phyloP scores from a whole-genome alignment of 2,329 filamentous ascomycete genomes.

The Macrophomina tecta region DNA sequence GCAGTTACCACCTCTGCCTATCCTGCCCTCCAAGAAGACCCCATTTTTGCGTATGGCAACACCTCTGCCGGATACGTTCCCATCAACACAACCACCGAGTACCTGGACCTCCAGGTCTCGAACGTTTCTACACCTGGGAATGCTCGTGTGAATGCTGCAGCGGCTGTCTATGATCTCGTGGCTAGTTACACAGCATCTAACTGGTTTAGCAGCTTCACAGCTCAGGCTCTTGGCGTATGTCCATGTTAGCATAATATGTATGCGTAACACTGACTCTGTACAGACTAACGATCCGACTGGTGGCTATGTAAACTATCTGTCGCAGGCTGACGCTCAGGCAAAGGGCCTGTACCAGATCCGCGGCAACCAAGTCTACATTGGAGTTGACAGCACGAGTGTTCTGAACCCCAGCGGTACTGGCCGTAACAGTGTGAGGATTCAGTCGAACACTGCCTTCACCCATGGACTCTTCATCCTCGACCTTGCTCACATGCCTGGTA shows the following conservation, averaged over 20 bases:
- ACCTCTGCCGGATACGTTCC: conserved; percentile 19
- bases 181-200: conserved; percentile 47
- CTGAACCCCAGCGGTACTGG: conserved; percentile 43
- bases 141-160: background rate
- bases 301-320: conserved; percentile 48
- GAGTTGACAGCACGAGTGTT: conserved; percentile 41
- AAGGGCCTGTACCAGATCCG: conserved; percentile 41
- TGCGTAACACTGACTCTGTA: background rate
- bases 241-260: conserved; percentile 28
- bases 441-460: conserved; percentile 45
- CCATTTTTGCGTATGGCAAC: conserved; percentile 10
- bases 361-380: conserved; percentile 46
- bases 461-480: conserved; percentile 47
- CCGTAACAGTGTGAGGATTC: conserved; percentile 44
- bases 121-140: background rate
- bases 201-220: conserved; percentile 45
- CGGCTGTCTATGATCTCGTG: conserved; percentile 38
- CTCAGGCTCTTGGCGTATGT: conserved; percentile 35
- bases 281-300: conserved; percentile 45
- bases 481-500: conserved; percentile 47
- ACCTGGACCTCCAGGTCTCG: conserved; percentile 9
- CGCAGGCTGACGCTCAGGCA: conserved; percentile 39
- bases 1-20: conserved; percentile 5
- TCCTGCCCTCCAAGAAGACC: conserved; percentile 7
- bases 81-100: conserved; percentile 1